Evolutionary conservation across 2,329 filamentous ascomycete species (phyloP).

Genomic region (Chrysosphaeria jannelii): DNA sequence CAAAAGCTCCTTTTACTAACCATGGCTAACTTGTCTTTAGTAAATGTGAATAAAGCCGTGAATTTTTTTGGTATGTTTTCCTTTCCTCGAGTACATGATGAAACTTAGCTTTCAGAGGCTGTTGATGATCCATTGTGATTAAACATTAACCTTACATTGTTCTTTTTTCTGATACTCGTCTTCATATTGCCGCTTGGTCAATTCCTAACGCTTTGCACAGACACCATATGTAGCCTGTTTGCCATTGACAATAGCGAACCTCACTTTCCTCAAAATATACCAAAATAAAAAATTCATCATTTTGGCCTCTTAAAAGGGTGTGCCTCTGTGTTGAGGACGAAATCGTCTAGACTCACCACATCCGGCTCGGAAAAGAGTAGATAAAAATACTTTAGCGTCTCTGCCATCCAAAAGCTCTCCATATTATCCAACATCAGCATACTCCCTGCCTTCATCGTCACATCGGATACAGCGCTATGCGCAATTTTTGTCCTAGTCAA

Average conservation of each 20-base stretch:
- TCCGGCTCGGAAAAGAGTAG: constrained; percentile 41
- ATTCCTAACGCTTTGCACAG: too few relatives aligned
- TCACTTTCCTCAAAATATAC: too few relatives aligned
- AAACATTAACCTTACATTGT: constrained; percentile 4
- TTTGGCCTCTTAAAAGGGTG: constrained; percentile 22
- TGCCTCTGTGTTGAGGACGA: constrained; percentile 33
- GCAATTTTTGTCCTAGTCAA: constrained; percentile 34
- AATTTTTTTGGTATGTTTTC: too few relatives aligned
- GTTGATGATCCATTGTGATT: constrained; percentile 5
- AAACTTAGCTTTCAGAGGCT: constrained; percentile 5
- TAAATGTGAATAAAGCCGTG: too few relatives aligned
- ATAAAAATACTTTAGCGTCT: constrained; percentile 85
- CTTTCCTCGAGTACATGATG: constrained; percentile 4
- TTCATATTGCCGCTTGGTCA: too few relatives aligned
- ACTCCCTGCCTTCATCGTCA: constrained; percentile 10
- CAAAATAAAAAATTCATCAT: constrained; percentile 4
- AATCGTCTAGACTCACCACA: constrained; percentile 36
- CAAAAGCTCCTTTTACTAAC: too few relatives aligned
- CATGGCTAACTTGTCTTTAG: too few relatives aligned
- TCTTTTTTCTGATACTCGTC: too few relatives aligned
- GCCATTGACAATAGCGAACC: too few relatives aligned
- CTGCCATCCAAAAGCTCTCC: constrained; percentile 76
- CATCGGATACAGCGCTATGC: constrained; percentile 39
- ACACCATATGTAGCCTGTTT: too few relatives aligned
- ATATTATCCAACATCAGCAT: constrained; percentile 25